Base-by-base conservation (phyloP, 1,139 yeast species). In the Nadsonia commutata region DNA sequence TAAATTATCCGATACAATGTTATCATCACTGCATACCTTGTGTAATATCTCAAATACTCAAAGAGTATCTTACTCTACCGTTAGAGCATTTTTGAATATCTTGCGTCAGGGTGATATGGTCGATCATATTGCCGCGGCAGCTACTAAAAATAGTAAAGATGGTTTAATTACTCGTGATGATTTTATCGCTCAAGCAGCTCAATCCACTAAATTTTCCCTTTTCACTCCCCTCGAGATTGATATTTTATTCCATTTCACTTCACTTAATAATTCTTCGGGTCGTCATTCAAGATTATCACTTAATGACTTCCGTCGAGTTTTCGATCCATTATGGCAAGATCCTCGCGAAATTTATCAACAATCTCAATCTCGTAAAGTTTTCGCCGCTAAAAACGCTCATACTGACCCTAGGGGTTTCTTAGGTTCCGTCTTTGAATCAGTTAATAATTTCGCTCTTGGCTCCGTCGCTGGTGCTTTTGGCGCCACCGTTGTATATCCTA, bases 391-490 rank as follows among this genome's bases (percentile, higher is more conserved):
- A 50, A 64, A 66, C 48, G 68, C 67, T n/a, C 52, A 61, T 21
- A 39, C 48, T 20, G 61, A 61, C 40, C 70, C 71, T 18, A 49
- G 52, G 18, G 56, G 64, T 31, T 67, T 67, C 48, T 43, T 67
- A 16, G 51, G 57, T 37, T 66, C 65, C 45, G 70, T 90, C 45
- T 81, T 85, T 56, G 94, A 84, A 58, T 84, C 95, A 3, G 71
- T 80, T 44, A 85, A 88, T 64, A 86, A 94, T 48, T 90, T 90
- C 63, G 68, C 83, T 41, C 68, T 90, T 49, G 98, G 98, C 22
- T 86, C 96, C 2, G 71, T 88, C 44, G 97, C 98, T 31, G 98
- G 98, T 48, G 94, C 96, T 57, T 79, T 90, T 63, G 98, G 98
- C 52, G 97, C 98, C 20, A 84, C 96, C 8, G 86, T 82, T n/a